Conservation (phyloP, 352 stramenopile species). For the Phytophthora rubi region DNA sequence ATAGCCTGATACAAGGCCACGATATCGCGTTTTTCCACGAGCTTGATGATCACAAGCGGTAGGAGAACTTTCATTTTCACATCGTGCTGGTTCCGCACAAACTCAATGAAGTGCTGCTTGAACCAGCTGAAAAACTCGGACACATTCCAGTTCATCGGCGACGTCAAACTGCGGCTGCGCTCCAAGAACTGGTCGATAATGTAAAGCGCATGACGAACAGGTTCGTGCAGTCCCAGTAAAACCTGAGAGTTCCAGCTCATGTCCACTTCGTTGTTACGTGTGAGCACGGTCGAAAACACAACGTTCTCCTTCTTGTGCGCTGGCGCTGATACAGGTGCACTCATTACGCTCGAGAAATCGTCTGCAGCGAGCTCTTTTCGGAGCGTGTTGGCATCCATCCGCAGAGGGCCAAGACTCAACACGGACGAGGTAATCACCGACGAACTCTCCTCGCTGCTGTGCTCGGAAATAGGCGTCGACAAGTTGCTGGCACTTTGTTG, state of each 20-base stretch:
- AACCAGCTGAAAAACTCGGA: slow-evolving; percentile 85
- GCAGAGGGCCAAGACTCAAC: slow-evolving; percentile 33
- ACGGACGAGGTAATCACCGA: slow-evolving; percentile 24
- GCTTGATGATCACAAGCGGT: slow-evolving; percentile 68
- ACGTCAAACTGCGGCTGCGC: slow-evolving; percentile 53
- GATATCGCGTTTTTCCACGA: slow-evolving; percentile 70
- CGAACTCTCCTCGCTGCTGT: slow-evolving; percentile 44
- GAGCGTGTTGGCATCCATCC: slow-evolving; percentile 42
- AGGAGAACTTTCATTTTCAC: slow-evolving; percentile 72
- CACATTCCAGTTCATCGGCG: slow-evolving; percentile 59
- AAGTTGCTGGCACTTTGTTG: slow-evolving; percentile 35
- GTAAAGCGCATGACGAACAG: slow-evolving; percentile 79
- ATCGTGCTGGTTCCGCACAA: slow-evolving; percentile 74
- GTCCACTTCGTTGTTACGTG: slow-evolving; percentile 50
- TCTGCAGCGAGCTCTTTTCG: slow-evolving; percentile 46
- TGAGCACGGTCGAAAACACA: slow-evolving; percentile 77
- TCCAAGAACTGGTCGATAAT: slow-evolving; percentile 86
- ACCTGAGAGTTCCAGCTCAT: slow-evolving; percentile 82
- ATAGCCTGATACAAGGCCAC: slow-evolving; percentile 68
- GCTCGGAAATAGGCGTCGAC: slow-evolving; percentile 49
- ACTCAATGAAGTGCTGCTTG: slow-evolving; percentile 82
- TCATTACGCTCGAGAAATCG: slow-evolving; percentile 49
- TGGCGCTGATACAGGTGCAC: slow-evolving; percentile 53
- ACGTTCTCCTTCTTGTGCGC: slow-evolving; percentile 46
- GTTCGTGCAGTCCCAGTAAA: slow-evolving; percentile 78